Evolutionary conservation across 768 basidiomycete genomes (phyloP).

Genomic region (Leccinum uliginosum): DNA sequence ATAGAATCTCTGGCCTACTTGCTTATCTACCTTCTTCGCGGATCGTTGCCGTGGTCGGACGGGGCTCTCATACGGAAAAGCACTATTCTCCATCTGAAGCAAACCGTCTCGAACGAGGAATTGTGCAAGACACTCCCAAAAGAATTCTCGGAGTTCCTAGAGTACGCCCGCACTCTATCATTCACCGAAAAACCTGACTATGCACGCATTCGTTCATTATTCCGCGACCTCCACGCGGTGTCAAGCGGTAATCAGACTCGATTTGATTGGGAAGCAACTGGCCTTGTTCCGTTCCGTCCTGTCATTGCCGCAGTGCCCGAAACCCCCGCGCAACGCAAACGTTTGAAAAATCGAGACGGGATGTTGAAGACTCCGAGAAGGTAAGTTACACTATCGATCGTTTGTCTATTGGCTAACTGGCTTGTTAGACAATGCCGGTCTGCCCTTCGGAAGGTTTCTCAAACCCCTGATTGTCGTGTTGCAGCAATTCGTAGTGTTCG

Average conservation of each 20-base stretch:
- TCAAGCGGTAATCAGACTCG: not conserved
- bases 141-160: not conserved
- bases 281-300: not conserved
- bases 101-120: not conserved
- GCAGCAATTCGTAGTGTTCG: no score
- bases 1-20: not conserved
- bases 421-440: no score
- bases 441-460: no score
- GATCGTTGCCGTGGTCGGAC: not conserved
- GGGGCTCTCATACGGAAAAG: not conserved
- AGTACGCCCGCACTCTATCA: not conserved
- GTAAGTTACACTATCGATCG: no score
- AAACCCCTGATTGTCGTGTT: no score
- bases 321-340: no score
- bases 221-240: not conserved
- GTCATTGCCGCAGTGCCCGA: no score
- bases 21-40: not conserved
- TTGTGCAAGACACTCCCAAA: not conserved
- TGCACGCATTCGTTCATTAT: not conserved
- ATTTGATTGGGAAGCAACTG: not conserved
- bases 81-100: not conserved
- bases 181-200: not conserved
- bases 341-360: no score
- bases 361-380: no score
- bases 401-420: no score